Evolutionary conservation across 2,329 filamentous ascomycete genomes (phyloP).

Genomic region (Trichoderma breve): DNA sequence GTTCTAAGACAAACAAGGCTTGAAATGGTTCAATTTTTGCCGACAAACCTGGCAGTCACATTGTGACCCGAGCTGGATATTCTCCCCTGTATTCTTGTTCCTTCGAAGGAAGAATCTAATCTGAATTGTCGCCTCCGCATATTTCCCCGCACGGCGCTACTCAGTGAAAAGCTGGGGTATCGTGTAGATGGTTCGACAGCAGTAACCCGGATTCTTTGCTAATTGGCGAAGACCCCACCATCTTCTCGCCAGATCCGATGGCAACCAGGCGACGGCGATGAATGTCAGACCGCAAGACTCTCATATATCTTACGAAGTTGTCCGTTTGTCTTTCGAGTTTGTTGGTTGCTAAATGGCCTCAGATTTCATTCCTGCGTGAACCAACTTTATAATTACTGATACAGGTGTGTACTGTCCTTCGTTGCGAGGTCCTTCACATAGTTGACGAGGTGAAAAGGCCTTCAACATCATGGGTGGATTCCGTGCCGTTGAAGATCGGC

Average conservation of each 20-base stretch:
- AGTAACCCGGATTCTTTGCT: not conserved
- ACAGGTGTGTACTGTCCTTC: not conserved
- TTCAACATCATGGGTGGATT: constrained; percentile 36
- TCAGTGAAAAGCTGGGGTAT: constrained; percentile 8
- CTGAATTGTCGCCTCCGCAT: constrained; percentile 6
- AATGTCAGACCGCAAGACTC: not conserved
- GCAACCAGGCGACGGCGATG: not conserved
- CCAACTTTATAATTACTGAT: not conserved
- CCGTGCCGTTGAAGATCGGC: constrained; percentile 52
- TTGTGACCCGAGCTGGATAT: not conserved
- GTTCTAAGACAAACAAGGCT: not conserved
- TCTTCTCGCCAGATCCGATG: constrained; percentile 12
- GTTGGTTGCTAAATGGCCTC: not conserved
- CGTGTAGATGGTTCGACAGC: not conserved
- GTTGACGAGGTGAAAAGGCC: not conserved
- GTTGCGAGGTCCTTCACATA: not conserved
- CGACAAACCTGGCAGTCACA: not conserved
- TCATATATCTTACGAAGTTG: constrained; percentile 3
- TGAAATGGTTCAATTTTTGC: not conserved
- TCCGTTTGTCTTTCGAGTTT: not conserved
- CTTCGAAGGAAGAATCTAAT: not conserved
- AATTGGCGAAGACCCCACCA: constrained; percentile 13
- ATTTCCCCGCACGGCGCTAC: constrained; percentile 3
- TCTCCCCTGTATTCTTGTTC: not conserved
- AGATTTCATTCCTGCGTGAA: not conserved